Evolutionary conservation across 441 rosid species (phyloP).

Genomic region (Eutrema salsugineum): DNA sequence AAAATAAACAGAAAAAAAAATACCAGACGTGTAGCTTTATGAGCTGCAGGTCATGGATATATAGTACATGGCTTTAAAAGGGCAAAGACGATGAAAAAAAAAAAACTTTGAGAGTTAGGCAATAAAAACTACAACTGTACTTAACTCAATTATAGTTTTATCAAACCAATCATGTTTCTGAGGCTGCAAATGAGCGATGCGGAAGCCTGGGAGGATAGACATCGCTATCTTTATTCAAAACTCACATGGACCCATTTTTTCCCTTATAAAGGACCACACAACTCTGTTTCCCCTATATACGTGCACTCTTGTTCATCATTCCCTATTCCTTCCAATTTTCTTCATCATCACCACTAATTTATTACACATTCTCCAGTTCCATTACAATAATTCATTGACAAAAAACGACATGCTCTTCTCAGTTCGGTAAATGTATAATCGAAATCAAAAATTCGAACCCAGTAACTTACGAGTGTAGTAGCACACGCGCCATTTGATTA

Average conservation of each 20-base stretch:
- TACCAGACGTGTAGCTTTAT: slow-evolving; percentile 25
- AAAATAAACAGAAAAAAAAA: not conserved
- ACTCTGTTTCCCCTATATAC: slow-evolving; percentile 18
- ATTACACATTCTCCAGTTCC: not conserved
- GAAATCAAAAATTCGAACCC: not conserved
- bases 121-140: slow-evolving; percentile 13
- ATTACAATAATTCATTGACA: slow-evolving; percentile 18
- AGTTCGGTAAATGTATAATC: not conserved
- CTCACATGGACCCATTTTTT: slow-evolving; percentile 33
- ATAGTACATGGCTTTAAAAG: slow-evolving; percentile 21
- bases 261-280: slow-evolving; percentile 24
- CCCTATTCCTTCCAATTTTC: slow-evolving; percentile 6
- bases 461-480: slow-evolving; percentile 22
- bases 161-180: slow-evolving; percentile 26
- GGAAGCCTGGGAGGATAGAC: slow-evolving; percentile 32
- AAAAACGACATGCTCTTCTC: not conserved
- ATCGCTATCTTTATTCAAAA: slow-evolving; percentile 28
- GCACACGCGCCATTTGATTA: slow-evolving; percentile 22
- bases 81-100: slow-evolving; percentile 18
- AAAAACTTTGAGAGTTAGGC: not conserved
- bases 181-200: slow-evolving; percentile 33
- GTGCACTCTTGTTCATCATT: slow-evolving; percentile 28
- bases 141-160: not conserved
- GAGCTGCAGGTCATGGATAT: slow-evolving; percentile 31
- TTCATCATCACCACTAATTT: slow-evolving; percentile 8